phyloP scores from a whole-genome alignment of 169 alveolate species.

The Cyclospora cayetanensis region DNA sequence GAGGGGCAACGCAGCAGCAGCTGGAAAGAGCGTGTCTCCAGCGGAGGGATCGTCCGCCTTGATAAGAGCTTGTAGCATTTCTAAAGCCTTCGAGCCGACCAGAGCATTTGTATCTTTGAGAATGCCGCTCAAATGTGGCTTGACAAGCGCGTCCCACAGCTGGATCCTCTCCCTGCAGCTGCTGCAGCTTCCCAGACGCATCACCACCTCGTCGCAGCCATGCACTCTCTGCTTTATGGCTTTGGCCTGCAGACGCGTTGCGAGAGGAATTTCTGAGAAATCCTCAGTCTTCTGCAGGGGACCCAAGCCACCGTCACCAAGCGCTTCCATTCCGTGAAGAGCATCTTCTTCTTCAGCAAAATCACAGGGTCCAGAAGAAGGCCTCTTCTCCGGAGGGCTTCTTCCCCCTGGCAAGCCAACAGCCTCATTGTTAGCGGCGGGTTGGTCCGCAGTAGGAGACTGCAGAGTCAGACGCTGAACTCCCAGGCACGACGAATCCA shows the following conservation, averaged over 20 bases:
- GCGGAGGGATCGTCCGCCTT: neutral
- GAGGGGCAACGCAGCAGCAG: slow-evolving; percentile 57
- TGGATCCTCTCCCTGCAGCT: slow-evolving; percentile 40
- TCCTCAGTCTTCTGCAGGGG: slow-evolving; percentile 49
- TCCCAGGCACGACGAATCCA: slow-evolving; percentile 44
- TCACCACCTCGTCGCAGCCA: slow-evolving; percentile 67
- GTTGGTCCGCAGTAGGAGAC: slow-evolving; percentile 26
- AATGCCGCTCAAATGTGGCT: slow-evolving; percentile 15
- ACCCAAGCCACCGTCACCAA: slow-evolving; percentile 55
- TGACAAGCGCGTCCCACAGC: slow-evolving; percentile 52
- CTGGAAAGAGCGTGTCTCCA: neutral
- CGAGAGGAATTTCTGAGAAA: slow-evolving; percentile 53
- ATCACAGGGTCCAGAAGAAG: slow-evolving; percentile 53
- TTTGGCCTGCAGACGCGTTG: slow-evolving; percentile 43
- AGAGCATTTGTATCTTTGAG: slow-evolving; percentile 60
- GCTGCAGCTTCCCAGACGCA: slow-evolving; percentile 13
- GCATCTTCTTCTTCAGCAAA: neutral
- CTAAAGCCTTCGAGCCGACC: slow-evolving; percentile 52
- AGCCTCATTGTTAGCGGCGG: neutral
- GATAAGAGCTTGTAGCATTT: slow-evolving; percentile 54
- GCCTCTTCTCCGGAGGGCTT: slow-evolving; percentile 58
- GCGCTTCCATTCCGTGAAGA: slow-evolving; percentile 27
- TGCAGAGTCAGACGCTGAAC: slow-evolving; percentile 58
- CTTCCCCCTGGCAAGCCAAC: neutral
- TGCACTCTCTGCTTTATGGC: slow-evolving; percentile 63